Evolutionary conservation across 2,329 filamentous ascomycete genomes (phyloP).

Genomic region (Verticillium tricorpus): DNA sequence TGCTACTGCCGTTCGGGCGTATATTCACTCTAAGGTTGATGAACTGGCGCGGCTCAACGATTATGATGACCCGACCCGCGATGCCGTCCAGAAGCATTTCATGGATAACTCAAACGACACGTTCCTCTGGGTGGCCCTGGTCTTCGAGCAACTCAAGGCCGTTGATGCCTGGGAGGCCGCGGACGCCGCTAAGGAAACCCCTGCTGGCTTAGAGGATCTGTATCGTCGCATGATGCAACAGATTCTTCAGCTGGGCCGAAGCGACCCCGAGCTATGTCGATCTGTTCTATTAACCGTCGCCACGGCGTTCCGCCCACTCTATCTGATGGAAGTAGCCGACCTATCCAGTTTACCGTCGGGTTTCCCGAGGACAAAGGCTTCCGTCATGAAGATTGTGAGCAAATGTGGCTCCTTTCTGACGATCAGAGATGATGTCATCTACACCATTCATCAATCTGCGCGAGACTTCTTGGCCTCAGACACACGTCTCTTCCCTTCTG

Average conservation of each 20-base stretch:
- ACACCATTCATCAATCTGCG: neutral
- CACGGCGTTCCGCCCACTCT: no score
- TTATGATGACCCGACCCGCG: neutral
- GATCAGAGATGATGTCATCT: neutral
- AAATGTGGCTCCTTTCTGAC: neutral
- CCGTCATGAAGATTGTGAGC: neutral
- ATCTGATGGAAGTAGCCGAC: no score
- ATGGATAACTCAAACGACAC: constrained; percentile 28
- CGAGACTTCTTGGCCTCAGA: neutral
- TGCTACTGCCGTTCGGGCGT: constrained; percentile 22
- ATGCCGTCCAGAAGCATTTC: constrained; percentile 14
- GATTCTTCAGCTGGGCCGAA: no score
- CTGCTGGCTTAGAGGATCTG: constrained; percentile 2
- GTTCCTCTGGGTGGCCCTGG: constrained; percentile 31
- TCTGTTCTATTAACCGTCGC: no score
- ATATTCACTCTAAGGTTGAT: constrained; percentile 17
- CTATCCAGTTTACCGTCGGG: neutral
- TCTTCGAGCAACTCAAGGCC: constrained; percentile 10
- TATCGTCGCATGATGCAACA: neutral
- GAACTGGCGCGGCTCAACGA: constrained; percentile 13
- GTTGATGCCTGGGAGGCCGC: no score
- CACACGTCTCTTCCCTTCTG: neutral
- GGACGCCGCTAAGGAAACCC: neutral
- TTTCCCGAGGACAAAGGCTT: neutral
- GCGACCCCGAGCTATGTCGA: no score